Percentiles rank a stretch among this genome's conserved stretches.
Conservation (phyloP, 2,329 filamentous ascomycete genomes). For the Diaporthe citriasiana region DNA sequence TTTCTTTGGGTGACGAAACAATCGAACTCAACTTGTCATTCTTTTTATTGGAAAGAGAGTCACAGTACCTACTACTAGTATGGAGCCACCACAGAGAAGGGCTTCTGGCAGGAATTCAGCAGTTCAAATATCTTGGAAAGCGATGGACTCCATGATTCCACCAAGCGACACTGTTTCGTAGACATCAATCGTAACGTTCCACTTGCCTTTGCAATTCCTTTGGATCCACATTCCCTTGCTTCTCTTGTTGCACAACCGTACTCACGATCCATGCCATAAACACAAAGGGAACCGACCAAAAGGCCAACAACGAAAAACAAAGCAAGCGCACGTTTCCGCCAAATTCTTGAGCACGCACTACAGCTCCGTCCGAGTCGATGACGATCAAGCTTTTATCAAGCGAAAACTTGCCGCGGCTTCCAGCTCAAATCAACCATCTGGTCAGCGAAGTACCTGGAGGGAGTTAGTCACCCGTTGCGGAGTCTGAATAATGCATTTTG, state of each 20-base stretch:
- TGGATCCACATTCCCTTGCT: neutral
- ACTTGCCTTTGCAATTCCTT: neutral
- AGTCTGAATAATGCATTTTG: neutral
- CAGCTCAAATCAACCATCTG: slow-evolving; percentile 62
- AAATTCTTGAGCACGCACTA: neutral
- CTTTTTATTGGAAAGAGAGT: neutral
- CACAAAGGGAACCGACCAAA: neutral
- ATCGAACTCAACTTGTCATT: neutral
- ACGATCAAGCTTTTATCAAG: neutral
- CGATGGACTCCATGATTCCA: neutral
- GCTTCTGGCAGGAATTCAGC: neutral
- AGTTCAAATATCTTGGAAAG: neutral
- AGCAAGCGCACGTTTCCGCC: neutral
- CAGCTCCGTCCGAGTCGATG: neutral
- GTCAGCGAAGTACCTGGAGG: slow-evolving; percentile 56
- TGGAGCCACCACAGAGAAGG: neutral
- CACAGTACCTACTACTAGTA: neutral
- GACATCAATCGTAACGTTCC: neutral
- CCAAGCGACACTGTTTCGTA: neutral
- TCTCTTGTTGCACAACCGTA: neutral
- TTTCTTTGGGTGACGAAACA: neutral
- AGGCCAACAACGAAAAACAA: neutral
- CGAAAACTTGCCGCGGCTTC: slow-evolving; percentile 46
- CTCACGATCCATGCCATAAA: neutral
- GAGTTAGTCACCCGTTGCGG: neutral